Conservation (phyloP, 1,284 basidiomycete genomes). For the Sutorius eximius region DNA sequence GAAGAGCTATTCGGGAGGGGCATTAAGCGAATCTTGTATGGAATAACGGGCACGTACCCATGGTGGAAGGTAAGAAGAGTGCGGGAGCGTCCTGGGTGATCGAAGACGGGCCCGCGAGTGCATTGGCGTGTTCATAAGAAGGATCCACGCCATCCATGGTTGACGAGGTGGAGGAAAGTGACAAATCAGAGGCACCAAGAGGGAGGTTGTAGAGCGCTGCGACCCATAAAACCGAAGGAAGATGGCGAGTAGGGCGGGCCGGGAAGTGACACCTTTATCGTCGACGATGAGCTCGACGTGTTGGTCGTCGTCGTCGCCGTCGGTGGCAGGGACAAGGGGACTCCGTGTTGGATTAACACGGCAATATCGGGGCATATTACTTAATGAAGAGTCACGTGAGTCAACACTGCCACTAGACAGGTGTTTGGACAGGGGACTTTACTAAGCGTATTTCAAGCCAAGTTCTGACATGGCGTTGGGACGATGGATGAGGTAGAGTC, state of each 20-base stretch:
- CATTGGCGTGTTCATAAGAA: conserved; percentile 24
- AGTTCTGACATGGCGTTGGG: conserved; percentile 19
- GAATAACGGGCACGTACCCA: conserved; percentile 20
- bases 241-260: background rate
- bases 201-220: conserved; percentile 3
- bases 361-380: conserved; percentile 32
- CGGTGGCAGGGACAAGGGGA: conserved; percentile 39
- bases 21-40: conserved; percentile 11
- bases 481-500: conserved; percentile 29
- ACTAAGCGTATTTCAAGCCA: too few species aligned
- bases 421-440: too few species aligned
- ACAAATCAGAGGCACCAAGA: conserved; percentile 30
- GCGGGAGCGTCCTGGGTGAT: conserved; percentile 24
- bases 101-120: conserved; percentile 36
- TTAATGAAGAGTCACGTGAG: conserved; percentile 31
- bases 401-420: conserved; percentile 10
- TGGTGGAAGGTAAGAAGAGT: conserved; percentile 31
- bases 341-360: conserved; percentile 34
- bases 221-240: conserved; percentile 23
- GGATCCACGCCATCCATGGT: conserved; percentile 33
- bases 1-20: conserved; percentile 27
- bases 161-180: conserved; percentile 18
- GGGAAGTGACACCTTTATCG: conserved; percentile 25
- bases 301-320: conserved; percentile 34
- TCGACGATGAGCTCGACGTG: conserved; percentile 32